Conservation (phyloP, 192 early-diverging fungal species). For the Coemansia sp. region DNA sequence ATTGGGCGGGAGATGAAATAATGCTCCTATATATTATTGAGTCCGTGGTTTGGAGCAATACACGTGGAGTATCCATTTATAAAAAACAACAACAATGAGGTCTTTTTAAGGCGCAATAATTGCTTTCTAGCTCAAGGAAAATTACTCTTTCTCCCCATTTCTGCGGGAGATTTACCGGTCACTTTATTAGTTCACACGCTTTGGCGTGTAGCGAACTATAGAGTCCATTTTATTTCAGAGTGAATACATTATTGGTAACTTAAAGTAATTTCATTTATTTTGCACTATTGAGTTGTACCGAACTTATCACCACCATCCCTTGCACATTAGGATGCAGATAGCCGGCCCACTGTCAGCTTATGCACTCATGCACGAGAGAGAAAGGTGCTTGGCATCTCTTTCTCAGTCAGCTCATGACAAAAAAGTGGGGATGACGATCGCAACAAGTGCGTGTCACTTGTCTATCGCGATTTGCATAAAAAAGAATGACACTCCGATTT, state of each 20-base stretch:
- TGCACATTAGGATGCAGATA: background rate
- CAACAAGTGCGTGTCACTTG: background rate
- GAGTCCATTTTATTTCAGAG: no score
- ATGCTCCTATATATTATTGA: background rate
- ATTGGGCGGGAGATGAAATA: background rate
- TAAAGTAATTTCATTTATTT: no score
- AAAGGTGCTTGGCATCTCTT: background rate
- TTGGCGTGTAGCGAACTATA: no score
- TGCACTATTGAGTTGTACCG: background rate
- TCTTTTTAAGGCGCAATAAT: background rate
- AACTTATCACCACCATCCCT: background rate
- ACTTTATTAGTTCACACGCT: background rate
- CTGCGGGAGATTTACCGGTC: background rate
- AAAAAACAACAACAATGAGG: constrained; percentile 1
- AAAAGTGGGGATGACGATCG: background rate
- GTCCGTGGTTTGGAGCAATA: background rate
- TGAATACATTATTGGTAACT: background rate
- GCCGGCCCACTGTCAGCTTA: background rate
- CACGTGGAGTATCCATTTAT: background rate
- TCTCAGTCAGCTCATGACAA: background rate
- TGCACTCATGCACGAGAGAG: background rate
- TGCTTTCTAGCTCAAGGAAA: background rate
- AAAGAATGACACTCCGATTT: constrained; percentile 12
- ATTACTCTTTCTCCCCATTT: background rate
- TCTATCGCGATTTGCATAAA: constrained; percentile 6